Evolutionary conservation across 495 filamentous ascomycete genomes (phyloP).

Genomic region (Cercophora scortea): DNA sequence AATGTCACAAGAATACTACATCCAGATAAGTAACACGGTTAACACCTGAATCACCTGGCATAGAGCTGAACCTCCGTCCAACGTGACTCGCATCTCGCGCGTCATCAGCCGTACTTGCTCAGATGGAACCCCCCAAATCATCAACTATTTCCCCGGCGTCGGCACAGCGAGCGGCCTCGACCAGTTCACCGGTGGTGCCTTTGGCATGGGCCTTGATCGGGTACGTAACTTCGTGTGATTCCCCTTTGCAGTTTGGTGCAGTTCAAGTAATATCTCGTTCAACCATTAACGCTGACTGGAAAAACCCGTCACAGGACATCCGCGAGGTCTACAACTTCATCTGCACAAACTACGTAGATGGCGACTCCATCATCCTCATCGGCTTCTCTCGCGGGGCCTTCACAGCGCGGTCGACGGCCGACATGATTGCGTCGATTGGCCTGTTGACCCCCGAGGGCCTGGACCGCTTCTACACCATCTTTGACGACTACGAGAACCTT

Average conservation of each 20-base stretch:
- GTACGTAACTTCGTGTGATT: not conserved
- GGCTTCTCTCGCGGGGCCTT: conserved; percentile 67
- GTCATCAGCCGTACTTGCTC: conserved; percentile 21
- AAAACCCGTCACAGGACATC: conserved; percentile 32
- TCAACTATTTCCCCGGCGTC: conserved; percentile 40
- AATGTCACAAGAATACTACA: too few species aligned
- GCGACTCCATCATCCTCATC: conserved; percentile 58
- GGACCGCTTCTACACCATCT: conserved; percentile 51
- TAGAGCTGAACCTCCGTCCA: conserved; percentile 29
- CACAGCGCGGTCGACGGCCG: conserved; percentile 55
- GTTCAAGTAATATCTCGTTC: not conserved
- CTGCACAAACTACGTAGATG: conserved; percentile 52
- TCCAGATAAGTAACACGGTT: too few species aligned
- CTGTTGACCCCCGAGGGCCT: conserved; percentile 54
- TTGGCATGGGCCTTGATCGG: conserved; percentile 33
- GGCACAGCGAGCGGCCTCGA: conserved; percentile 36
- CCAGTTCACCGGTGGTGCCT: conserved; percentile 39
- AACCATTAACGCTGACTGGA: not conserved
- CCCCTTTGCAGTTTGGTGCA: too few species aligned
- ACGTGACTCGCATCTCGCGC: conserved; percentile 37
- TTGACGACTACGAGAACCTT: conserved; percentile 41
- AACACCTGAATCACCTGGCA: not conserved
- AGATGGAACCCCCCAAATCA: conserved; percentile 29
- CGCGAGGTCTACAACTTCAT: conserved; percentile 59
- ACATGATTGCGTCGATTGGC: conserved; percentile 52